A percentile compares a stretch with the other conserved stretches of the same genome.
These are phyloP conservation scores for Acanthamoeba lugdunensis DNA, from an alignment of 208 protist species.

Conservation along the genomic window DNA sequence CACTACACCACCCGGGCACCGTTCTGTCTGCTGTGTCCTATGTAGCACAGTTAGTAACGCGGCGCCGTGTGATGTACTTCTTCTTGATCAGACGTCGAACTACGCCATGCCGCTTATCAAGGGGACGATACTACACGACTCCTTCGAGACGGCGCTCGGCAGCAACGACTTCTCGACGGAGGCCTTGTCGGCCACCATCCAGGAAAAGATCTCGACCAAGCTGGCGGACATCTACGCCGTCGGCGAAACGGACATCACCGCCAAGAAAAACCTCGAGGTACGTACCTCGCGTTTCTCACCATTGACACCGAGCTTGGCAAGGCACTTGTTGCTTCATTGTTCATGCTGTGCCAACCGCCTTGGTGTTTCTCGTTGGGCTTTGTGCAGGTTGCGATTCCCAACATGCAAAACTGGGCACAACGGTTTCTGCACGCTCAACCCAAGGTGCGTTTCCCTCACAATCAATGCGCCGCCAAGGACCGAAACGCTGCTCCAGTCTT, in stretches of 20 bases:
- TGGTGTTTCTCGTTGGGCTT: not conserved
- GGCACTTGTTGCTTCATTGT: no score
- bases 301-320: not conserved
- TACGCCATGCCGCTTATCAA: slow-evolving; percentile 53
- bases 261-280: slow-evolving; percentile 2
- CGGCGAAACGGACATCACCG: slow-evolving; percentile 24
- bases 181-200: slow-evolving; percentile 10
- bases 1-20: not conserved
- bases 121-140: slow-evolving; percentile 68
- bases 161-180: slow-evolving; percentile 50
- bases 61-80: not conserved
- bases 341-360: no score
- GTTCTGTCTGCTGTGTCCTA: not conserved
- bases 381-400: slow-evolving; percentile 27
- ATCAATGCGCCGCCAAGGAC: not conserved
- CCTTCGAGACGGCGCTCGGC: slow-evolving; percentile 50
- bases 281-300: not conserved
- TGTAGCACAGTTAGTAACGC: not conserved
- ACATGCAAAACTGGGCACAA: slow-evolving; percentile 71
- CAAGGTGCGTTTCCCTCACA: not conserved
- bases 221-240: slow-evolving; percentile 55
- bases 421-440: slow-evolving; percentile 12
- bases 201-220: not conserved
- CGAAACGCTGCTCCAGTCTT: not conserved
- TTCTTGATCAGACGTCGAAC: not conserved